Evolutionary conservation across 306 rosid species (phyloP).

Genomic region (Alnus glutinosa): DNA sequence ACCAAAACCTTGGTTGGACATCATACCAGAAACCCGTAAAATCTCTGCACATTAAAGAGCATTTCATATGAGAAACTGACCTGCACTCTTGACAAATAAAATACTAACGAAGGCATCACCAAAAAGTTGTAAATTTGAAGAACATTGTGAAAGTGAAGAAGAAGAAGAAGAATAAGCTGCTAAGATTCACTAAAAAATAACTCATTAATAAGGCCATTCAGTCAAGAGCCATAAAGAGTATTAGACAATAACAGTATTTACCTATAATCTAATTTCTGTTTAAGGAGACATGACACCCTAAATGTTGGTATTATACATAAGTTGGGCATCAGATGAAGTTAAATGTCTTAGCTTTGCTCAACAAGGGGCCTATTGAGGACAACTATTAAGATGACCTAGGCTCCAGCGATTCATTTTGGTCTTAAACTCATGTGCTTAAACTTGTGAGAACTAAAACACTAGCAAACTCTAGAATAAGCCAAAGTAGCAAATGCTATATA

Average conservation of each 20-base stretch:
- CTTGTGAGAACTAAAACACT: background rate
- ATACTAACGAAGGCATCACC: background rate
- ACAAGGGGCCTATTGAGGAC: background rate
- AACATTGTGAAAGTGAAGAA: background rate
- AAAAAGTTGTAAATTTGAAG: background rate
- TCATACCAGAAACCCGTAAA: constrained; percentile 88
- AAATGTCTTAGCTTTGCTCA: background rate
- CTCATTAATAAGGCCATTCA: constrained; percentile 5
- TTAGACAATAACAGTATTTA: background rate
- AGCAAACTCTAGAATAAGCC: constrained; percentile 3
- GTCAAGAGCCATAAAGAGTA: background rate
- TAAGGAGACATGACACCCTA: constrained; percentile 5
- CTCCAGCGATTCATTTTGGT: constrained; percentile 16
- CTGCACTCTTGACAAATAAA: constrained; percentile 14
- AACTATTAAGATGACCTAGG: background rate
- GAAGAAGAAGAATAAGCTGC: constrained; percentile 6
- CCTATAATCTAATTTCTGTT: constrained; percentile 7
- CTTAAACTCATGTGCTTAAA: background rate
- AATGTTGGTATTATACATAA: background rate
- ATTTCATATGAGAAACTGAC: constrained; percentile 34
- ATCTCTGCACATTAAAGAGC: constrained; percentile 69
- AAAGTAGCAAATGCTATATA: background rate
- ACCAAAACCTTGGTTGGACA: constrained; percentile 96
- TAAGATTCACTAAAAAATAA: background rate
- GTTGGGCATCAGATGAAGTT: background rate